Percentiles rank a stretch among this genome's conserved stretches.
Evolutionary conservation across 768 basidiomycete genomes (phyloP).

Genomic region (Rossbeevera mucosa): DNA sequence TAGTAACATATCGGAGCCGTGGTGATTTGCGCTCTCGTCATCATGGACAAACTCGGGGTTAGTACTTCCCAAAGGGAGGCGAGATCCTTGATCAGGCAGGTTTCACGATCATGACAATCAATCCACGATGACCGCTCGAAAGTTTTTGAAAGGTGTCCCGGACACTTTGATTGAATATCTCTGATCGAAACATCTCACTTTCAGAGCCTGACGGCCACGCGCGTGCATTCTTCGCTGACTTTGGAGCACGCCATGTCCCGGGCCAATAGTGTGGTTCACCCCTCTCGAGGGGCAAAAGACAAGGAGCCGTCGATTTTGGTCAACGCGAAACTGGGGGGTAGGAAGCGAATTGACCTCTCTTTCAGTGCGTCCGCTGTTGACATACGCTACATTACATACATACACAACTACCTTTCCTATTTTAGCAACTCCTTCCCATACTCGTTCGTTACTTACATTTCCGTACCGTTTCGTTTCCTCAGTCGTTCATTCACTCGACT

Average conservation of each 20-base stretch:
- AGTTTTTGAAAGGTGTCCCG: no score
- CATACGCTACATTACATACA: no score
- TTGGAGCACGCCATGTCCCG: background rate
- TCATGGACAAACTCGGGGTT: no score
- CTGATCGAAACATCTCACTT: background rate
- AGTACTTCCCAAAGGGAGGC: no score
- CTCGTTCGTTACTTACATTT: no score
- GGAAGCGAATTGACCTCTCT: constrained; percentile 58
- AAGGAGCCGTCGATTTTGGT: constrained; percentile 39
- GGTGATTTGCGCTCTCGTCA: no score
- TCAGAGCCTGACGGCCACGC: background rate
- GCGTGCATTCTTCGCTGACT: background rate
- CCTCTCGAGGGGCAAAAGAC: constrained; percentile 27
- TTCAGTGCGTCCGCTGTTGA: constrained; percentile 47
- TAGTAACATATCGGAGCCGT: no score
- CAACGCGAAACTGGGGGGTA: constrained; percentile 44
- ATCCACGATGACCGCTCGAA: constrained; percentile 43
- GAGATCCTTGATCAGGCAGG: constrained; percentile 39
- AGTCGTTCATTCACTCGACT: no score
- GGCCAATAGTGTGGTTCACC: background rate
- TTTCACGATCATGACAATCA: constrained; percentile 53
- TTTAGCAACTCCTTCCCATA: no score
- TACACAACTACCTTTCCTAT: no score
- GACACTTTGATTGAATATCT: no score
- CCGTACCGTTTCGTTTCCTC: no score